Evolutionary conservation across 75 land plant species (phyloP).

Genomic region (Pinus albicaulis): DNA sequence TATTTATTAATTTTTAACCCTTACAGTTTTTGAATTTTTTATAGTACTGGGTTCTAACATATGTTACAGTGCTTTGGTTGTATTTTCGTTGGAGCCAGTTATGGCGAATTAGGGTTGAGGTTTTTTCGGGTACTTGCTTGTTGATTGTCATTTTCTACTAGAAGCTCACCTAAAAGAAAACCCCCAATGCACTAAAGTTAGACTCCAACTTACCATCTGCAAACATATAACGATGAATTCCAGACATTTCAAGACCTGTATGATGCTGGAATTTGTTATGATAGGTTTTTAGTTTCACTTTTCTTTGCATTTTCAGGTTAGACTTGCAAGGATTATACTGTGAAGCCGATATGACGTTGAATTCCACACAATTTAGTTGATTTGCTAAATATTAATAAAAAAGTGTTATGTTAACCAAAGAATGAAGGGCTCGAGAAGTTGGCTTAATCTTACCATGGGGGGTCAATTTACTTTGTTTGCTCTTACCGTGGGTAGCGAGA

Average conservation of each 20-base stretch:
- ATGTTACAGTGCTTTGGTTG: not conserved
- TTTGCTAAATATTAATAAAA: too few relatives aligned
- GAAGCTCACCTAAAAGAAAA: not conserved
- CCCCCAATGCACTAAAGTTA: not conserved
- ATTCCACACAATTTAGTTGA: too few relatives aligned
- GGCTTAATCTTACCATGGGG: too few relatives aligned
- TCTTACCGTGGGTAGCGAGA: too few relatives aligned
- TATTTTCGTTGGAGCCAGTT: not conserved
- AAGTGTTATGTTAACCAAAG: too few relatives aligned
- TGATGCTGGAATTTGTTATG: not conserved
- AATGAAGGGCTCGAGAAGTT: too few relatives aligned
- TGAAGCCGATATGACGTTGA: too few relatives aligned
- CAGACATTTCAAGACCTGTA: not conserved
- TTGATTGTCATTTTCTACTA: not conserved
- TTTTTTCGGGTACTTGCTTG: not conserved
- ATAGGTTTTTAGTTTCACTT: not conserved
- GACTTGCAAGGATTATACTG: too few relatives aligned
- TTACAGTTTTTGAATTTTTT: too few relatives aligned
- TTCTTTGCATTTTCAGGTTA: too few relatives aligned
- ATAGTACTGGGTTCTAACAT: not conserved
- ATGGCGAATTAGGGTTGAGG: not conserved
- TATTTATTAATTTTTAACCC: constrained; percentile 5
- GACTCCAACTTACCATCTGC: not conserved
- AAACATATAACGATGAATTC: not conserved
- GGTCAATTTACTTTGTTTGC: too few relatives aligned